Conservation (phyloP, 2,329 filamentous ascomycete species). For the Ceratocystis variospora region DNA sequence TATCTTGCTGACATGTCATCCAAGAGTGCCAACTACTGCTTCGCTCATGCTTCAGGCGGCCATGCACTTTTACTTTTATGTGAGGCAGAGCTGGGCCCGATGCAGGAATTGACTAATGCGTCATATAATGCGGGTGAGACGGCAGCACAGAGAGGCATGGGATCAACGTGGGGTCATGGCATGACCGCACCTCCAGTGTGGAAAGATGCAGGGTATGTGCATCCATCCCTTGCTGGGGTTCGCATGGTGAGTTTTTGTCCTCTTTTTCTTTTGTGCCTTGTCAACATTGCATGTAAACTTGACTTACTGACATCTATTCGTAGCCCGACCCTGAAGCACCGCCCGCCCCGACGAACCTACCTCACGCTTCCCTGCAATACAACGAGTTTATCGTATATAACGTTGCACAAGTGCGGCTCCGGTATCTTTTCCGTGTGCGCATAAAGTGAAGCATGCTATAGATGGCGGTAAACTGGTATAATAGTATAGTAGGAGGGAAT, state of each 20-base stretch:
- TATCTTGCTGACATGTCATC: conserved; percentile 76
- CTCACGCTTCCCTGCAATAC: conserved; percentile 41
- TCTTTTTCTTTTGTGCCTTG: background rate
- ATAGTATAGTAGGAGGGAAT: background rate
- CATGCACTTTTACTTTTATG: conserved; percentile 67
- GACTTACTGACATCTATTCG: background rate
- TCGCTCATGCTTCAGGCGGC: conserved; percentile 44
- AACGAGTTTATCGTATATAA: conserved; percentile 67
- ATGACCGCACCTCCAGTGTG: conserved; percentile 49
- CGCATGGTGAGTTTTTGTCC: conserved; percentile 44
- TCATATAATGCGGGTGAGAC: conserved; percentile 47
- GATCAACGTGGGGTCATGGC: conserved; percentile 60
- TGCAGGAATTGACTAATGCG: conserved; percentile 46
- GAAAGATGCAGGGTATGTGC: conserved; percentile 60
- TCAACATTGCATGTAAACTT: background rate
- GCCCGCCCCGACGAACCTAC: conserved; percentile 36
- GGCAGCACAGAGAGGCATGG: conserved; percentile 45
- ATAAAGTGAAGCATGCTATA: conserved; percentile 28
- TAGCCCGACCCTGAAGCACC: conserved; percentile 37
- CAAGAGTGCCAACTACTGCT: conserved; percentile 73
- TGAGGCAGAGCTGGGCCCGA: conserved; percentile 60
- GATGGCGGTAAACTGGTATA: background rate
- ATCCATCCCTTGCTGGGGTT: conserved; percentile 51
- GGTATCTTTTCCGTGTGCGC: conserved; percentile 54
- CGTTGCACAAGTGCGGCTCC: conserved; percentile 52